A percentile compares a stretch with the other conserved stretches of the same genome.
phyloP scores from a whole-genome alignment of 345 rosid genomes.

The Mercurialis annua region DNA sequence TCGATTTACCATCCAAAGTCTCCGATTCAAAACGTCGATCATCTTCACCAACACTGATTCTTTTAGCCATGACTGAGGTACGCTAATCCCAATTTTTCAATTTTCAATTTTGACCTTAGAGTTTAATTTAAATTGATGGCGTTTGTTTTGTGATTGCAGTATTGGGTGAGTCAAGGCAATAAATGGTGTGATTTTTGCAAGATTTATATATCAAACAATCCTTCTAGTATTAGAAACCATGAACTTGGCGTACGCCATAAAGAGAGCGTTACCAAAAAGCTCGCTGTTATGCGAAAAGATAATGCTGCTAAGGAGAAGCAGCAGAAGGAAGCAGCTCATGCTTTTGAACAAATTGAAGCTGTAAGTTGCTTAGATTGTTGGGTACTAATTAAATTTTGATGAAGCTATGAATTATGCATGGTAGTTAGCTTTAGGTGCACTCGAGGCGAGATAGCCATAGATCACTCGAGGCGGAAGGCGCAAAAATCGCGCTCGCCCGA shows the following conservation, averaged over 20 bases:
- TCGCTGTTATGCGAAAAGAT: constrained; percentile 70
- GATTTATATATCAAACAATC: constrained; percentile 71
- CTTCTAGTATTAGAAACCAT: constrained; percentile 85
- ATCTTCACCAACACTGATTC: no score
- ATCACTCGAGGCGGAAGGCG: no score
- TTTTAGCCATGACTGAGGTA: no score
- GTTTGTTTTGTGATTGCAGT: no score
- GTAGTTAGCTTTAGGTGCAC: no score
- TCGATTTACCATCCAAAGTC: no score
- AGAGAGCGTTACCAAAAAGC: constrained; percentile 69
- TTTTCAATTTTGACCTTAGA: not conserved
- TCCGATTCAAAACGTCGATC: no score
- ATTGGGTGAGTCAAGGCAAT: constrained; percentile 96
- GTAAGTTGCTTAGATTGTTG: constrained; percentile 35
- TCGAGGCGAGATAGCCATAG: no score
- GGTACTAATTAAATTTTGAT: not conserved
- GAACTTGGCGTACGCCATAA: constrained; percentile 85
- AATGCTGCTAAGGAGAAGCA: constrained; percentile 80
- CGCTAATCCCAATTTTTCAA: no score
- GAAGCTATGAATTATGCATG: no score
- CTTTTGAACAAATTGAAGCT: constrained; percentile 86
- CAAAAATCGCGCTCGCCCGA: no score
- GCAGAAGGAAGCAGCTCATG: constrained; percentile 60
- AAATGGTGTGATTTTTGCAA: constrained; percentile 99
- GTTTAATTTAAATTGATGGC: no score